Base-by-base conservation (phyloP, 192 early-diverging fungal species). In the Backusella circina region DNA sequence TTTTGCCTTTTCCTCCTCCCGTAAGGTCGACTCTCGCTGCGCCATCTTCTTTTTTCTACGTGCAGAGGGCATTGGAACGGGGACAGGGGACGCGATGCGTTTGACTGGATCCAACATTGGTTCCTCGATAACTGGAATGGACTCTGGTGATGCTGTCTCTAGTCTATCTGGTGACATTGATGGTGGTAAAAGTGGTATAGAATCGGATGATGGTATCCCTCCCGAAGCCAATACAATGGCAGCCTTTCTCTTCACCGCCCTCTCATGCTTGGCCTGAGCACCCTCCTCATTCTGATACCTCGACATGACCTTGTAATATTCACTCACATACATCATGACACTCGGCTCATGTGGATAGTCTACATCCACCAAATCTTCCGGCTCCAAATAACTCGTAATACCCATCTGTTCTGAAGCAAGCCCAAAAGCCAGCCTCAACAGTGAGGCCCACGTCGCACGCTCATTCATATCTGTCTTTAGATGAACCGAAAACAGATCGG, bases 271-370 rank as follows among this genome's bases (percentile, higher is more conserved):
- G 1, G 64, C 0, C 26, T 65, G 70, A 9, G 65, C 67, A 23
- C 74, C 64, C 65, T 79, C 77, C 13, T 81, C 64, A 16, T 66
- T 70, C 36, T 85, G 81, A 44, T 75, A 71, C 6, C 79, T 73
- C 6, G 86, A 85, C 86, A 87, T 87, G 71, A 81, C 77, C 21
- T 85, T 80, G 41, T 87, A 85, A 39, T 83, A 87, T 70, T 87
- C 86, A 12, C 78, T 80, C 31, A 87, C 83, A 61, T 87, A 87
- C 68, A 85, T 85, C 84, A 87, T 85, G 18, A 87, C 79, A 21
- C 83, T 84, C 35, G 84, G 77, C 72, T 87, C 86, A 51, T 87
- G 84, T 0, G 86, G 86, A n/a, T 75, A 83, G 70, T 87, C 86
- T 1, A 85, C 81, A 26, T 83, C 86, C 2, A 84, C 70, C 23